Evolutionary conservation across 1,284 basidiomycete species (phyloP).

Genomic region (Ceratobasidium sp.): DNA sequence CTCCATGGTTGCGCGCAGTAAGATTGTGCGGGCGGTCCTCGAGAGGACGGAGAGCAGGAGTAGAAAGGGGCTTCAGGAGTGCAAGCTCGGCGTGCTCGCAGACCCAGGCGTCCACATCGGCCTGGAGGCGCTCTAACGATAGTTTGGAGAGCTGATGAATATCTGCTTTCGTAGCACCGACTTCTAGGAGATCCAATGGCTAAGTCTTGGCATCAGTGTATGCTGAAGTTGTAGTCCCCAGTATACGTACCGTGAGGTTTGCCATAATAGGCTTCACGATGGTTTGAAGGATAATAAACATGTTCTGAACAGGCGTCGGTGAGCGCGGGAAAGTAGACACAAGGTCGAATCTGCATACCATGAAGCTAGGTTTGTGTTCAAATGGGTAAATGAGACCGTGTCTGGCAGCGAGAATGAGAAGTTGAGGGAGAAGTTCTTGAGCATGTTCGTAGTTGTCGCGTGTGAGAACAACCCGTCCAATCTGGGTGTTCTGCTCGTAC

Average conservation of each 20-base stretch:
- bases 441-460: not conserved
- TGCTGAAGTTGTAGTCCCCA: not conserved
- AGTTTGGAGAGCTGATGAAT: not conserved
- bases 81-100: constrained; percentile 17
- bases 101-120: constrained; percentile 3
- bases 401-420: not conserved
- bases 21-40: not conserved
- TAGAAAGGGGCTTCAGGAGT: not conserved
- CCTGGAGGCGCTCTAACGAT: constrained; percentile 3
- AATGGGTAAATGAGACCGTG: not conserved
- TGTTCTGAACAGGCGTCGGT: not conserved
- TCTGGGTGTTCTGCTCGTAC: not conserved
- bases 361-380: not conserved
- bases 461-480: constrained; percentile 8
- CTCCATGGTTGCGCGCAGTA: not conserved
- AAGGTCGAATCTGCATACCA: not conserved
- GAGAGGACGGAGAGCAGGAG: not conserved
- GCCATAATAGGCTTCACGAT: constrained; percentile 1
- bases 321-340: not conserved
- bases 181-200: not conserved
- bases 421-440: not conserved
- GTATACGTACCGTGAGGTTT: not conserved
- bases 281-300: not conserved
- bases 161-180: not conserved
- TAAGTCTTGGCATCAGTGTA: not conserved